Base-by-base conservation (phyloP, 257 asterid species). In the Cinchona pubescens region DNA sequence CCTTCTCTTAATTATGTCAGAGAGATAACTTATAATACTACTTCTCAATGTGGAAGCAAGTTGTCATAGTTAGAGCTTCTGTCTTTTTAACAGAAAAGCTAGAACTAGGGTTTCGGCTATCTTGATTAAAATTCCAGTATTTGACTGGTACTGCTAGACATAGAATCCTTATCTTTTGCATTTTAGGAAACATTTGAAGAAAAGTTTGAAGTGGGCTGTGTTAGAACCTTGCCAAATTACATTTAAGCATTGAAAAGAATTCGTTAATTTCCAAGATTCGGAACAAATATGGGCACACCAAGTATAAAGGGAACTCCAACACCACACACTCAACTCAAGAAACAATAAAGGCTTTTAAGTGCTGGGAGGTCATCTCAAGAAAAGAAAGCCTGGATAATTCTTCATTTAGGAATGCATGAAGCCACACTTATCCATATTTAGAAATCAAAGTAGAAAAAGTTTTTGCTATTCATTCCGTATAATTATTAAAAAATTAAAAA, bases 291-390 rank as follows among this genome's bases (percentile, higher is more conserved):
- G 71, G 42, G 71, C 81, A 43, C 40, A 53, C 32, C 65, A 77
- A 73, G 91, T 73, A 82, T 82, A 89, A 85, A 89, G 88, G 21
- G 85, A 79, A 72, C 76, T 83, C 92, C 92, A 88, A 89, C 85
- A 85, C 75, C 75, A 51, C 66, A 35, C 70, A 65, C 29, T 37
- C 70, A 65, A 2, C 69, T 19, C 70, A 65, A 67, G 67, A 72
- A 65, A 35, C 71, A 38, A 49, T 70, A n/a, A n/a, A n/a, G n/a
- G 73, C 56, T n/a, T 38, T 15, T 32, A 1, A 58, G 72, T 55
- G 67, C 61, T 60, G 74, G 77, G 73, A 78, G 32, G 71, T 80
- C 87, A 78, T 60, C 53, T 76, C 75, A 65, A 53, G 68, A 48
- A 25, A 80, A 45, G 65, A 21, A 45, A 27, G 46, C 42, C 56